Base-by-base conservation (phyloP, 2,329 filamentous ascomycete genomes). In the Lizonia empirigonia region DNA sequence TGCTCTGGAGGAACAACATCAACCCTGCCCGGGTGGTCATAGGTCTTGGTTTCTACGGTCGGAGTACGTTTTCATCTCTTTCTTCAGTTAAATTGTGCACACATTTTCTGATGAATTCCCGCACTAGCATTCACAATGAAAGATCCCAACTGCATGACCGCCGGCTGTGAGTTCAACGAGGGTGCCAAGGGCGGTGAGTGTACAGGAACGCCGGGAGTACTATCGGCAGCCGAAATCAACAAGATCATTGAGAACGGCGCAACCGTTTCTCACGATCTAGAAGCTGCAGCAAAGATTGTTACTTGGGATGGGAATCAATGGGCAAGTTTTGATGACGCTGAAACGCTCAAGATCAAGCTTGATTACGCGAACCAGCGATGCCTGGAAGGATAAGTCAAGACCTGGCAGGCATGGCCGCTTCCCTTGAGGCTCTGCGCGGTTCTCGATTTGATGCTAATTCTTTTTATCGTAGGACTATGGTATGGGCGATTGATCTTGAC, bases 341-440 rank as follows among this genome's bases (percentile, higher is more conserved):
- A 64, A 10, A 67, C 64, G 50, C 85, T 82, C 2, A 74, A 69
- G 1, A 78, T 62, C 15, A 82, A 77, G 7, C 87, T 71, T 1
- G 73, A 70, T 23, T 81, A 12, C 4, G 19, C 33, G 2, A 35
- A 35, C 8, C 3, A 3, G 8, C 24, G 12, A 27, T 27, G 24
- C 8, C 9, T 27, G 3, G 12, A 27, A 10, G 8, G 8, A n/a
- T n/a, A n/a, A n/a, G n/a, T n/a, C n/a, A n/a, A n/a, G n/a, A n/a
- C n/a, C n/a, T n/a, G n/a, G n/a, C n/a, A n/a, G n/a, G n/a, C n/a
- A n/a, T n/a, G n/a, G n/a, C n/a, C n/a, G n/a, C n/a, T n/a, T n/a
- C n/a, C n/a, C n/a, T n/a, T n/a, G n/a, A n/a, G n/a, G n/a, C n/a
- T n/a, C n/a, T n/a, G n/a, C n/a, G n/a, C n/a, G n/a, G n/a, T n/a